Evolutionary conservation across 805 yeast species (phyloP).

Genomic region (Candida suzukii): DNA sequence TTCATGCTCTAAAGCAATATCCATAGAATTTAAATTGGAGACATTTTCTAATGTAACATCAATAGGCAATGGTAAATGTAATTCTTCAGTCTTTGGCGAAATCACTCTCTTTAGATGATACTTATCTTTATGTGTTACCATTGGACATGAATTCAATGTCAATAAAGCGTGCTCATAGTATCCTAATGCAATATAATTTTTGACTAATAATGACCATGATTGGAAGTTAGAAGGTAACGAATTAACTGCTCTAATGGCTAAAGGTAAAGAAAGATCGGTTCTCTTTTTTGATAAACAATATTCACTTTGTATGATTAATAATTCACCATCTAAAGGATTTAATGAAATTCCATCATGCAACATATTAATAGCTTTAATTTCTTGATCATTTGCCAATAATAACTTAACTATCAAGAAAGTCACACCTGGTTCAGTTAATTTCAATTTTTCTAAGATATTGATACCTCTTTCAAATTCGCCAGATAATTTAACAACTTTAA

Average conservation of each 20-base stretch:
- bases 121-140: slow-evolving; percentile 68
- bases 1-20: slow-evolving; percentile 58
- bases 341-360: slow-evolving; percentile 42
- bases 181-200: slow-evolving; percentile 52
- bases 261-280: slow-evolving; percentile 48
- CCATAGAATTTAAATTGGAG: slow-evolving; percentile 56
- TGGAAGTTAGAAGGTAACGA: slow-evolving; percentile 69
- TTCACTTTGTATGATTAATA: slow-evolving; percentile 50
- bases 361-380: slow-evolving; percentile 47
- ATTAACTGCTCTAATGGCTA: slow-evolving; percentile 59
- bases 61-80: slow-evolving; percentile 71
- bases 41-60: slow-evolving; percentile 71
- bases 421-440: slow-evolving; percentile 48
- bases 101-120: slow-evolving; percentile 55
- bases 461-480: slow-evolving; percentile 57
- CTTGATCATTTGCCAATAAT: slow-evolving; percentile 47
- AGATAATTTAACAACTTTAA: slow-evolving; percentile 57
- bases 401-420: slow-evolving; percentile 48
- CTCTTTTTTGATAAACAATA: slow-evolving; percentile 47
- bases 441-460: slow-evolving; percentile 47
- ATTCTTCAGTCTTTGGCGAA: slow-evolving; percentile 41
- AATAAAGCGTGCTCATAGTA: slow-evolving; percentile 68
- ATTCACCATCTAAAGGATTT: slow-evolving; percentile 48
- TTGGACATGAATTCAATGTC: slow-evolving; percentile 74
- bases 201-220: slow-evolving; percentile 66